Percentiles rank a stretch among this genome's conserved stretches.
These are phyloP conservation scores for bread wheat (Triticum aestivum) DNA, from an alignment of 176 grass and related monocot species.

Conservation along the genomic window DNA sequence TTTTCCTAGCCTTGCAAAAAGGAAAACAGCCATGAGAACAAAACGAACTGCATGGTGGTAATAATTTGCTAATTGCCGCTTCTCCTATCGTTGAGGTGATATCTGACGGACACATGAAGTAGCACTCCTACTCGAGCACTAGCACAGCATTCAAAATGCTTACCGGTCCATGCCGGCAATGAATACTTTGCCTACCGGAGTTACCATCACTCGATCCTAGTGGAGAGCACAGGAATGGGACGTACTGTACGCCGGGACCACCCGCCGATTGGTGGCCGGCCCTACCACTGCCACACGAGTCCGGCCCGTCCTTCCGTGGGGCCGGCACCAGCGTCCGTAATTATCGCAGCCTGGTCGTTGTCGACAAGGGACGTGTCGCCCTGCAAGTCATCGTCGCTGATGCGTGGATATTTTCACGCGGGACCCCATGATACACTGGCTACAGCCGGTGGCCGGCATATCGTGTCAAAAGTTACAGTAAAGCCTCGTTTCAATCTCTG, in stretches of 20 bases:
- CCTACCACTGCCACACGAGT: not conserved
- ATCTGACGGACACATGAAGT: not conserved
- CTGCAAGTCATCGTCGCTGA: not conserved
- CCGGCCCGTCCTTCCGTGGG: not conserved
- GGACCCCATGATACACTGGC: not conserved
- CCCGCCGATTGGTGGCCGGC: not conserved
- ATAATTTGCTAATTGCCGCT: not conserved
- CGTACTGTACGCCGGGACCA: not conserved
- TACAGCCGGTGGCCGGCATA: too few relatives aligned
- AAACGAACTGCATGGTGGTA: not conserved
- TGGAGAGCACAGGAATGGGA: not conserved
- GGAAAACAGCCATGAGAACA: not conserved
- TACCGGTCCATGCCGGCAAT: not conserved
- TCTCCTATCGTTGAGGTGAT: not conserved
- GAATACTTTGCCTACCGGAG: slow-evolving; percentile 1
- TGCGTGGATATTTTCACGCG: not conserved
- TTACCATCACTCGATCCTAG: not conserved
- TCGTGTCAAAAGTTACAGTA: too few relatives aligned
- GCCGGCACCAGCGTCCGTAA: slow-evolving; percentile 32
- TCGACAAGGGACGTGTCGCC: slow-evolving; percentile 36
- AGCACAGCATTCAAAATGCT: not conserved
- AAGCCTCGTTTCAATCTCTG: too few relatives aligned
- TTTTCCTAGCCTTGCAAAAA: not conserved
- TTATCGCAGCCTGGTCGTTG: slow-evolving; percentile 30
- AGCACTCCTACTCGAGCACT: too few relatives aligned